Evolutionary conservation across 768 basidiomycete genomes (phyloP).

Genomic region (Pleurotus salmoneostramineus): DNA sequence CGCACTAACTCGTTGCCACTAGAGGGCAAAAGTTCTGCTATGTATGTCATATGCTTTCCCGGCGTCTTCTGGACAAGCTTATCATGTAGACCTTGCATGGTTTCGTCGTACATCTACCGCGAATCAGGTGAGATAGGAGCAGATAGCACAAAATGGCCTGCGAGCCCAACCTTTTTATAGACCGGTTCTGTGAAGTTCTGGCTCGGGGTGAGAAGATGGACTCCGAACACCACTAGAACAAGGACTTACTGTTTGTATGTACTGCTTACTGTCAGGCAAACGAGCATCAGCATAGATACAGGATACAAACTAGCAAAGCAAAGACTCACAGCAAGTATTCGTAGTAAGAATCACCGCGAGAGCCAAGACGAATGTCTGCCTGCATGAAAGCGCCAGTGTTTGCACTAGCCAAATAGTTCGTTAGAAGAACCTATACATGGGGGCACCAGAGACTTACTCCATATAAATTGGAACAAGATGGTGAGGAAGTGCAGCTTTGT

Average conservation of each 20-base stretch:
- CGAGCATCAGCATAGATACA: background rate
- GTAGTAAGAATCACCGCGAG: conserved; percentile 79
- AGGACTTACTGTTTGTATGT: conserved; percentile 53
- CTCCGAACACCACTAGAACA: background rate
- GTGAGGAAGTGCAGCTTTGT: conserved; percentile 41
- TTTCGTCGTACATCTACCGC: conserved; percentile 64
- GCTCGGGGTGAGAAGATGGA: background rate
- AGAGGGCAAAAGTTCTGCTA: conserved; percentile 83
- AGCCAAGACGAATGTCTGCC: conserved; percentile 70
- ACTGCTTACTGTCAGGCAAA: conserved; percentile 41
- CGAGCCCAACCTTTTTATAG: conserved; percentile 49
- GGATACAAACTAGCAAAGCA: background rate
- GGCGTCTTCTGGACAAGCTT: conserved; percentile 53
- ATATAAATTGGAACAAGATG: conserved; percentile 73
- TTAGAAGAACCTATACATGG: background rate
- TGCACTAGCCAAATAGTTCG: conserved; percentile 12
- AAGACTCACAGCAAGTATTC: conserved; percentile 61
- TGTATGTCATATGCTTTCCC: conserved; percentile 53
- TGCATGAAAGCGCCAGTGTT: conserved; percentile 23
- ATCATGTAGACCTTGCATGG: conserved; percentile 65
- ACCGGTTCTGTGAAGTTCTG: conserved; percentile 55
- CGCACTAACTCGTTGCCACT: conserved; percentile 65
- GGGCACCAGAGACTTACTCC: conserved; percentile 35
- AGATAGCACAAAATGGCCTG: conserved; percentile 9
- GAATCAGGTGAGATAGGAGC: background rate